Conservation (phyloP, 345 rosid species). For the Salix suchowensis region DNA sequence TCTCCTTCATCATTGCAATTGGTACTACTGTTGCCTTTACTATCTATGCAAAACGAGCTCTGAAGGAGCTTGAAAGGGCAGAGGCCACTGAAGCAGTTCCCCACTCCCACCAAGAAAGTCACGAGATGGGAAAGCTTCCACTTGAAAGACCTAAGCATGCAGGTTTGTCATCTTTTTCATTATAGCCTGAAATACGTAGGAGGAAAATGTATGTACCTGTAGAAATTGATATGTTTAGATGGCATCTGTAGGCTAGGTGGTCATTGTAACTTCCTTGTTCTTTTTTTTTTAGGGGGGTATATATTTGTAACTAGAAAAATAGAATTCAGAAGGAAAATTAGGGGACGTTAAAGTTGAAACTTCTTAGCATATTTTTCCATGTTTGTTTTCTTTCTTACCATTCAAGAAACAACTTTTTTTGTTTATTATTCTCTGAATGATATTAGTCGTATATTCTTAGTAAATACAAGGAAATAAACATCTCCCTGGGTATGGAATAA, state of each 20-base stretch:
- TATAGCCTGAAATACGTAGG: not conserved
- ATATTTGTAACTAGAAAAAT: slow-evolving; percentile 11
- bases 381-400: not conserved
- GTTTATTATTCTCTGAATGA: not conserved
- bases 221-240: slow-evolving; percentile 6
- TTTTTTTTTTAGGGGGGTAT: not conserved
- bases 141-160: slow-evolving; percentile 9
- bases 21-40: slow-evolving; percentile 21
- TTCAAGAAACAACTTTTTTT: not conserved
- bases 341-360: not conserved
- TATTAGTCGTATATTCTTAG: not conserved
- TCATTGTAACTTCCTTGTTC: not conserved
- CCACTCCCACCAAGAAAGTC: not conserved
- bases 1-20: slow-evolving; percentile 20
- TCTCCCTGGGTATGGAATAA: not conserved
- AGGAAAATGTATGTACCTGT: slow-evolving; percentile 15
- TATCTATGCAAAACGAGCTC: slow-evolving; percentile 28
- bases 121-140: slow-evolving; percentile 20
- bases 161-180: slow-evolving; percentile 7
- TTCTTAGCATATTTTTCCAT: not conserved
- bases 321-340: not conserved
- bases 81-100: slow-evolving; percentile 6
- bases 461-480: not conserved
- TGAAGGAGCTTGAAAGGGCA: slow-evolving; percentile 18
- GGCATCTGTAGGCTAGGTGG: not conserved